phyloP scores from a whole-genome alignment of 441 rosid species.

The Francoa sonchifolia region DNA sequence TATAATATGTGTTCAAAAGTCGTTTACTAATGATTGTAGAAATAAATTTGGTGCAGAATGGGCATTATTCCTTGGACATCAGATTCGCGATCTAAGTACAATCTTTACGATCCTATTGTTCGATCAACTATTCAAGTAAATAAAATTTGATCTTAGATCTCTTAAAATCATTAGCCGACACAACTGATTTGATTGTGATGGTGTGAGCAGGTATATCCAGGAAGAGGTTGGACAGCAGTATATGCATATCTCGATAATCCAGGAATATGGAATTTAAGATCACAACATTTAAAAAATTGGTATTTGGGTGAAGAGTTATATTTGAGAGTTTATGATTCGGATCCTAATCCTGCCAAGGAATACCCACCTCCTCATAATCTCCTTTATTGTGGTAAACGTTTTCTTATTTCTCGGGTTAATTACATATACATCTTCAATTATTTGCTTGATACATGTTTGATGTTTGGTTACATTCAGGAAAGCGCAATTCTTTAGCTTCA shows the following conservation, averaged over 20 bases:
- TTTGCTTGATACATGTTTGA: too few species aligned
- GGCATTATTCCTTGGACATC: constrained; percentile 45
- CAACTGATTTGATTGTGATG: too few species aligned
- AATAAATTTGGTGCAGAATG: constrained; percentile 11
- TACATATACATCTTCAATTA: too few species aligned
- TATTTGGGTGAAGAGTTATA: constrained; percentile 48
- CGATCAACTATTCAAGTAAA: constrained; percentile 46
- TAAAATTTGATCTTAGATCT: too few species aligned
- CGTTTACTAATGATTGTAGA: not conserved
- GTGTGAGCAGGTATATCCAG: constrained; percentile 30
- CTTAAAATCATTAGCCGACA: too few species aligned
- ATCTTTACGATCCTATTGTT: constrained; percentile 42
- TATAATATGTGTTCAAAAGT: not conserved
- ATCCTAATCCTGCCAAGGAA: constrained; percentile 50
- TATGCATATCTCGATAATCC: constrained; percentile 34
- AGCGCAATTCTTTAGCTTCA: too few species aligned
- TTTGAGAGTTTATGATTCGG: constrained; percentile 42
- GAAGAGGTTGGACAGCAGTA: constrained; percentile 36
- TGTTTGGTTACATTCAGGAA: too few species aligned
- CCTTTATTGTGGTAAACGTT: constrained; percentile 44
- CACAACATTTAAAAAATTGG: constrained; percentile 34
- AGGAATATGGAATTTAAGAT: constrained; percentile 53
- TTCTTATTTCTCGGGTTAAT: too few species aligned
- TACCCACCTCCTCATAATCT: constrained; percentile 45
- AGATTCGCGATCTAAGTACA: constrained; percentile 27